Percentiles rank a stretch among this genome's conserved stretches.
phyloP scores from a whole-genome alignment of 1,284 basidiomycete genomes.

The Testicularia cyperi region DNA sequence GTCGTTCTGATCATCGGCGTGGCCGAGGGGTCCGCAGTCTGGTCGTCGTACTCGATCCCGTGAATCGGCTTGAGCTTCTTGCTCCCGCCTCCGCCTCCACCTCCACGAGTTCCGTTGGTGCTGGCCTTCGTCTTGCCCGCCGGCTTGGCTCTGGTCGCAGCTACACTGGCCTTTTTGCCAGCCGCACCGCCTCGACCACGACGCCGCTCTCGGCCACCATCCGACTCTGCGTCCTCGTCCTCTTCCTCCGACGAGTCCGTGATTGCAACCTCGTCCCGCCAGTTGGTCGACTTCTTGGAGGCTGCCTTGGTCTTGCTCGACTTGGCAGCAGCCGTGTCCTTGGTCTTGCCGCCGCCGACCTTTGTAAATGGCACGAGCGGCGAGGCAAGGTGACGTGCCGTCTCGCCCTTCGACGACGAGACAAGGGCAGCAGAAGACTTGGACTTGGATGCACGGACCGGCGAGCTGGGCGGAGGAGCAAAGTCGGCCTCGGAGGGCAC shows the following conservation, averaged over 20 bases:
- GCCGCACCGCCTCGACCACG: neutral
- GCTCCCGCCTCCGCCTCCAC: neutral
- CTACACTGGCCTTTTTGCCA: neutral
- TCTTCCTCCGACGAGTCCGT: slow-evolving; percentile 31
- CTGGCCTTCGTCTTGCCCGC: slow-evolving; percentile 2
- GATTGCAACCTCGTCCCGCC: slow-evolving; percentile 29
- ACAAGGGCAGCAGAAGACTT: too few relatives aligned
- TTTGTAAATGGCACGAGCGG: slow-evolving; percentile 30
- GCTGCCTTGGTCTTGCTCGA: slow-evolving; percentile 1
- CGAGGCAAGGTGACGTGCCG: neutral
- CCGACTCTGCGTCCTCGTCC: slow-evolving; percentile 1
- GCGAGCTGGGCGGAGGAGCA: neutral
- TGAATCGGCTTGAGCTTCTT: slow-evolving; percentile 5
- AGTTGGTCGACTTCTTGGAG: slow-evolving; percentile 2
- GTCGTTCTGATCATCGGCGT: slow-evolving; percentile 30
- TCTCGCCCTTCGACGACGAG: neutral
- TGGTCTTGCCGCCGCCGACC: slow-evolving; percentile 8
- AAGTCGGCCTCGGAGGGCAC: slow-evolving; percentile 21
- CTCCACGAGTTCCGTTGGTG: too few relatives aligned
- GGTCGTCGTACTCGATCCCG: slow-evolving; percentile 26
- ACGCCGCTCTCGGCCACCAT: slow-evolving; percentile 1
- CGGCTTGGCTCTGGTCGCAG: neutral
- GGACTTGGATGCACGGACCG: neutral
- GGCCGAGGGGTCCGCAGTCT: slow-evolving; percentile 30
- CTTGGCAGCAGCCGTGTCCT: slow-evolving; percentile 7